These are phyloP conservation scores for Nothophytophthora sp. DNA, from an alignment of 352 stramenopile species.

Conservation along the genomic window DNA sequence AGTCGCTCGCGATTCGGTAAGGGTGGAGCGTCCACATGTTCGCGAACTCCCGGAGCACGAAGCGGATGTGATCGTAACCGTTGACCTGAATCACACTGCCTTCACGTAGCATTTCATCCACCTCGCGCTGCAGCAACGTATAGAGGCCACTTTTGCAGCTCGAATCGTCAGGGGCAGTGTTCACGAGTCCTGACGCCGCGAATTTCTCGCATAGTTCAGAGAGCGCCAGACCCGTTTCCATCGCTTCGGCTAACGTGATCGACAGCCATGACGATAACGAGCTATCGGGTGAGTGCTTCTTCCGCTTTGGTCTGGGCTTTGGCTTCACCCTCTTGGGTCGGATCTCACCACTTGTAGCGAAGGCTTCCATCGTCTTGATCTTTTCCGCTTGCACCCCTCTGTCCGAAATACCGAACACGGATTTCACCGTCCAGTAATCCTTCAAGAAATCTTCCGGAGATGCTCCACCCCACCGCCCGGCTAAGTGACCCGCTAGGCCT, in stretches of 20 bases:
- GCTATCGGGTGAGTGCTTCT: constrained; percentile 2
- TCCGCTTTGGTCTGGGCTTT: constrained; percentile 5
- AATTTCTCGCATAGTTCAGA: constrained; percentile 24
- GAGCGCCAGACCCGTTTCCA: constrained; percentile 20
- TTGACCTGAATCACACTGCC: constrained; percentile 63
- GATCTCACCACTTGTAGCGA: constrained; percentile 27
- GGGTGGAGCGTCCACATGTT: constrained; percentile 65
- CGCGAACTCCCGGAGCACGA: constrained; percentile 46
- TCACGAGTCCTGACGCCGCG: constrained; percentile 9
- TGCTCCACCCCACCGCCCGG: constrained; percentile 41
- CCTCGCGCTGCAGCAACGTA: constrained; percentile 25
- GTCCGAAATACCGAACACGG: constrained; percentile 35
- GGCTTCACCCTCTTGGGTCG: background rate
- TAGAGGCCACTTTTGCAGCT: background rate
- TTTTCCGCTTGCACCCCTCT: constrained; percentile 17
- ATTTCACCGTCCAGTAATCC: constrained; percentile 75
- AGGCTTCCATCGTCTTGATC: constrained; percentile 39
- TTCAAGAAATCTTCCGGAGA: constrained; percentile 71
- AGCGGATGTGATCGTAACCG: constrained; percentile 50
- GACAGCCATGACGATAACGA: constrained; percentile 22
- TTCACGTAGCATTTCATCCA: constrained; percentile 42
- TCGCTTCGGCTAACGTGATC: constrained; percentile 14
- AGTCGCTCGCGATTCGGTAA: constrained; percentile 48
- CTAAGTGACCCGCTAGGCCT: constrained; percentile 68
- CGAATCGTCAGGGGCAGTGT: background rate